Conservation (phyloP, 148 eudicot species). For the Diospyros lotus region DNA sequence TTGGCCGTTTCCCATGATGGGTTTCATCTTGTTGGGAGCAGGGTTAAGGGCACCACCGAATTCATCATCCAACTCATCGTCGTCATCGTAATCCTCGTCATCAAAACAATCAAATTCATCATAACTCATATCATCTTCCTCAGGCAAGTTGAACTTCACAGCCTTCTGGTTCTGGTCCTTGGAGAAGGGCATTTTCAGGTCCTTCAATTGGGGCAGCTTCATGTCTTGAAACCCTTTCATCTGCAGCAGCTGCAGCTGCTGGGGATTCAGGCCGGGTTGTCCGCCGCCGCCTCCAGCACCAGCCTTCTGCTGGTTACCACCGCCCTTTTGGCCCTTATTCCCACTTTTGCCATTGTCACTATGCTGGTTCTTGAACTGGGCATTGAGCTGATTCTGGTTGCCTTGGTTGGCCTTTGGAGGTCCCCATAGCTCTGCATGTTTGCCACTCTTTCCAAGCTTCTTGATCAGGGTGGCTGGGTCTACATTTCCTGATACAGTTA, state of each 20-base stretch:
- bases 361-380: slow-evolving; percentile 41
- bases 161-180: slow-evolving; percentile 23
- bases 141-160: slow-evolving; percentile 30
- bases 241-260: slow-evolving; percentile 10
- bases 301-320: slow-evolving; percentile 31
- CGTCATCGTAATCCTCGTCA: background rate
- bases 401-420: slow-evolving; percentile 24
- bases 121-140: slow-evolving; percentile 14
- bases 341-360: slow-evolving; percentile 36
- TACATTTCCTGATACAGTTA: slow-evolving; percentile 42
- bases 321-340: slow-evolving; percentile 29
- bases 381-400: slow-evolving; percentile 23
- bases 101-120: slow-evolving; percentile 23
- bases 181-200: slow-evolving; percentile 19
- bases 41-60: slow-evolving; percentile 24
- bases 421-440: slow-evolving; percentile 54
- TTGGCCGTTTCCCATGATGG: slow-evolving; percentile 34
- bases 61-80: slow-evolving; percentile 41
- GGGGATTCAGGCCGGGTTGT: background rate
- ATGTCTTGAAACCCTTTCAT: slow-evolving; percentile 40
- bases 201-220: slow-evolving; percentile 33
- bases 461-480: slow-evolving; percentile 42
- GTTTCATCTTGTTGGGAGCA: slow-evolving; percentile 48
- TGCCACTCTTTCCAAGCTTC: slow-evolving; percentile 49
- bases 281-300: slow-evolving; percentile 17